Conservation (phyloP, 495 filamentous ascomycete species). For the Halenospora varia region DNA sequence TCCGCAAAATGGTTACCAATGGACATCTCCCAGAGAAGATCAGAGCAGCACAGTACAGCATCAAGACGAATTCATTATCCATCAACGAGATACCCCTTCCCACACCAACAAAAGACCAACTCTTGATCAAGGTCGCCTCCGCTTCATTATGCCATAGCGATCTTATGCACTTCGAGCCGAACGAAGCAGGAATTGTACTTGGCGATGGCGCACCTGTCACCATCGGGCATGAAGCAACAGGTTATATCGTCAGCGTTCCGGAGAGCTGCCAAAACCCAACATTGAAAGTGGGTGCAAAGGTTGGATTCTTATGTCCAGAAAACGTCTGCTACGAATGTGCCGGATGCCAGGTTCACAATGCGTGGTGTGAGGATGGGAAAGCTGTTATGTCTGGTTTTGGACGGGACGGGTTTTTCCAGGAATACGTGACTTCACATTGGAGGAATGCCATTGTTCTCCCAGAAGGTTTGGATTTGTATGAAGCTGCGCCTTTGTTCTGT, state of each 20-base stretch:
- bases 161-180: slow-evolving; percentile 3
- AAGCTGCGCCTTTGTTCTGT: slow-evolving; percentile 32
- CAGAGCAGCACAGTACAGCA: background rate
- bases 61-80: background rate
- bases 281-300: slow-evolving; percentile 31
- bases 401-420: slow-evolving; percentile 34
- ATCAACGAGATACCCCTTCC: background rate
- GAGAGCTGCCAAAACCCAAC: slow-evolving; percentile 19
- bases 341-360: slow-evolving; percentile 33
- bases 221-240: slow-evolving; percentile 35
- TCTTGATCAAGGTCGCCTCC: background rate
- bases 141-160: slow-evolving; percentile 1
- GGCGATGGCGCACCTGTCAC: slow-evolving; percentile 16
- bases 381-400: slow-evolving; percentile 30
- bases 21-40: background rate
- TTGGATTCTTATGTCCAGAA: slow-evolving; percentile 34
- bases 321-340: slow-evolving; percentile 34
- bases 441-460: slow-evolving; percentile 33
- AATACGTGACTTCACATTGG: slow-evolving; percentile 32
- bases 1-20: background rate
- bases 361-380: slow-evolving; percentile 31
- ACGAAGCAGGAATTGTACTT: background rate
- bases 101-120: background rate
- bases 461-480: slow-evolving; percentile 28
- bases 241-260: slow-evolving; percentile 30